A percentile compares a stretch with the other conserved stretches of the same genome.
Conservation (phyloP, 495 filamentous ascomycete genomes). For the Thermothielavioides terrestris region DNA sequence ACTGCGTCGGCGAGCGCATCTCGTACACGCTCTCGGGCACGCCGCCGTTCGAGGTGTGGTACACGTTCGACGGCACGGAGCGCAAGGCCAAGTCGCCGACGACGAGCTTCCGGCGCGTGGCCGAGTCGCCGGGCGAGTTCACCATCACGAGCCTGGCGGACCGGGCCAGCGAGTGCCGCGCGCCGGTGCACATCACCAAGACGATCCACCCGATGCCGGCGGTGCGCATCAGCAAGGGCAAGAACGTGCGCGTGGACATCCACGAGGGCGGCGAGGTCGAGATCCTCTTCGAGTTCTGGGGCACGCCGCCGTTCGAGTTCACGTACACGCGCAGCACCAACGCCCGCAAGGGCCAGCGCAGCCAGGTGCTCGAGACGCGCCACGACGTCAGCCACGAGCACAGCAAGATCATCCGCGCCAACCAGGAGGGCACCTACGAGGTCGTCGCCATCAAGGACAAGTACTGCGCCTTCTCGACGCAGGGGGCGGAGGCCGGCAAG, state of each 20-base stretch:
- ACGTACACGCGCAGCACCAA: constrained; percentile 90
- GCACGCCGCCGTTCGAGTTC: constrained; percentile 94
- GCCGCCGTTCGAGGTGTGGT: constrained; percentile 86
- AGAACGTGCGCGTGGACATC: constrained; percentile 73
- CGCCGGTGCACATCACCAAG: constrained; percentile 64
- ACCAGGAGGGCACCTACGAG: constrained; percentile 93
- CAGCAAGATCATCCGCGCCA: constrained; percentile 68
- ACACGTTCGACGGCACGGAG: constrained; percentile 69
- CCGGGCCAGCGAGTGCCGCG: constrained; percentile 72
- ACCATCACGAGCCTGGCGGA: constrained; percentile 78
- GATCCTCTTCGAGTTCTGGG: constrained; percentile 87
- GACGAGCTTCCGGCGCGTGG: constrained; percentile 81
- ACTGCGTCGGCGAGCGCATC: constrained; percentile 91
- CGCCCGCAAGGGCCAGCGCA: constrained; percentile 61
- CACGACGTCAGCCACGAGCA: constrained; percentile 76
- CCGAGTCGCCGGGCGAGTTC: constrained; percentile 81
- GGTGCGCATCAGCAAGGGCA: constrained; percentile 77
- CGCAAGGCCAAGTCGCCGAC: constrained; percentile 68
- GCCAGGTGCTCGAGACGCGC: constrained; percentile 76
- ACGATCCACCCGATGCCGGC: constrained; percentile 84
- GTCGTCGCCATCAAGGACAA: constrained; percentile 90
- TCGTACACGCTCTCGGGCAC: constrained; percentile 82
- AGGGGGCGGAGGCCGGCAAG: constrained; percentile 17
- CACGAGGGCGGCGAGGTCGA: constrained; percentile 92
- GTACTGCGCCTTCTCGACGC: constrained; percentile 75